Evolutionary conservation across 1,284 basidiomycete species (phyloP), one percentile per base, ranked within the genome.

Genomic region (Heterobasidion parviporum): DNA sequence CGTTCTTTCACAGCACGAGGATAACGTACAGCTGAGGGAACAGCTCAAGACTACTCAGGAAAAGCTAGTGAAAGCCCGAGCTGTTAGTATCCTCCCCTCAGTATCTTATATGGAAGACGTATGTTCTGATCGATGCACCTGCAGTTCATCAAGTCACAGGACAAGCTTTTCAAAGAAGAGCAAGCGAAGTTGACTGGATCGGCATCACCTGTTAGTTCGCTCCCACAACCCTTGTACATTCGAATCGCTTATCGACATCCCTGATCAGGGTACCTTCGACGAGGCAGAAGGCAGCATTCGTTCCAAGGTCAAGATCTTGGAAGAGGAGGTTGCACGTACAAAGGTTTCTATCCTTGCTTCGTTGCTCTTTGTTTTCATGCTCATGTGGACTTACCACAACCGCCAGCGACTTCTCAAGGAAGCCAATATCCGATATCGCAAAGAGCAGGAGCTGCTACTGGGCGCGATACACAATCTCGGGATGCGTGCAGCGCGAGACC

Each of bases 131-230:
- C 26, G 26, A 26, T 5, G 34, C 58, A 45, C 16, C 50, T 41
- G 15, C 63, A 93, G 87, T 94, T 96, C 70, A 94, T 97, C 75
- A 92, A 92, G 69, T 80, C 86, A 54, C 94, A 97, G 69, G 93
- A 96, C 73, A 90, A 91, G 62, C 74, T 93, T 35, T 88, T 92
- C 72, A 89, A 87, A 63, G 85, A 89, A 65, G 83, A 89, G 61
- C 83, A 85, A 55, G 80, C 79, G 5, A 79, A 78, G 57, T 76
- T 72, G 61, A 68, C 70, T 34, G 61, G 61, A n/a, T 58, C 61
- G 8, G 62, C 67, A 38, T 62, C 66, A 18, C 58, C 68, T 12
- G 68, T 71, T 32, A 58, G 69, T 61, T 9, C 15, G 14, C 4
- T 45, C 14, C 41, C 33, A 32, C 14, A 14, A 14, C 8, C 9